These are phyloP conservation scores for Macrophomina tecta DNA, from an alignment of 2,329 filamentous ascomycete species.

Conservation along the genomic window DNA sequence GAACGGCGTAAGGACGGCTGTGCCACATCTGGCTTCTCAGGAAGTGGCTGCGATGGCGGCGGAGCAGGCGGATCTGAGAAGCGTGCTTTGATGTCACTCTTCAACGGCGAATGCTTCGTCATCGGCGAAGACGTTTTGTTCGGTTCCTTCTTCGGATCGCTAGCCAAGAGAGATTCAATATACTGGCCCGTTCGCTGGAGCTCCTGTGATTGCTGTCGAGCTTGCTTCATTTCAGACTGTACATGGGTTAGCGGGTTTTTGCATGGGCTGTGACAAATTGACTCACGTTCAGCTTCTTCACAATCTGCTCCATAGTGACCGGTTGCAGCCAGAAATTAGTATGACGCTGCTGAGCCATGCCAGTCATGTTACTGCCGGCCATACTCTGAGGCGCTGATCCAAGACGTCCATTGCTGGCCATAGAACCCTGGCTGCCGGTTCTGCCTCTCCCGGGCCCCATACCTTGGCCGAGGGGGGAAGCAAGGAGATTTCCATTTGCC, in stretches of 20 bases:
- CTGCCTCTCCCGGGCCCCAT: conserved; percentile 74
- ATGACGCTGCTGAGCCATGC: conserved; percentile 73
- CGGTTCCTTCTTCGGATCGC: conserved; percentile 66
- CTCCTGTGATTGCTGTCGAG: conserved; percentile 85
- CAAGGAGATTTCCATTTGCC: conserved; percentile 68
- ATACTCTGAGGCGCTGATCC: conserved; percentile 62
- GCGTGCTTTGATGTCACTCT: conserved; percentile 77
- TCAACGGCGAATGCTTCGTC: conserved; percentile 54
- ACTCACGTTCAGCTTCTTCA: conserved; percentile 83
- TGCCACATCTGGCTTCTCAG: conserved; percentile 83
- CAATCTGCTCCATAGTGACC: conserved; percentile 91
- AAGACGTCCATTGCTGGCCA: conserved; percentile 67
- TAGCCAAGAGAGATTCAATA: conserved; percentile 75
- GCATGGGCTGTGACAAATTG: background rate
- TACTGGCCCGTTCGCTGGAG: conserved; percentile 83
- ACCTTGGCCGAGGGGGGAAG: conserved; percentile 7
- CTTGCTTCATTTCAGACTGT: conserved; percentile 88
- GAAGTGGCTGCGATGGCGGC: conserved; percentile 88
- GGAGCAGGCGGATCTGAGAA: conserved; percentile 94
- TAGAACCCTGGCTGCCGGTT: conserved; percentile 60
- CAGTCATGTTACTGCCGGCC: conserved; percentile 59
- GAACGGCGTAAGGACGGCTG: conserved; percentile 73
- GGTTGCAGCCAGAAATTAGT: conserved; percentile 86
- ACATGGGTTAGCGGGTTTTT: conserved; percentile 16
- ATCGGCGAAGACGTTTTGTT: conserved; percentile 52